Evolutionary conservation across 345 rosid species (phyloP).

Genomic region (Salix purpurea): DNA sequence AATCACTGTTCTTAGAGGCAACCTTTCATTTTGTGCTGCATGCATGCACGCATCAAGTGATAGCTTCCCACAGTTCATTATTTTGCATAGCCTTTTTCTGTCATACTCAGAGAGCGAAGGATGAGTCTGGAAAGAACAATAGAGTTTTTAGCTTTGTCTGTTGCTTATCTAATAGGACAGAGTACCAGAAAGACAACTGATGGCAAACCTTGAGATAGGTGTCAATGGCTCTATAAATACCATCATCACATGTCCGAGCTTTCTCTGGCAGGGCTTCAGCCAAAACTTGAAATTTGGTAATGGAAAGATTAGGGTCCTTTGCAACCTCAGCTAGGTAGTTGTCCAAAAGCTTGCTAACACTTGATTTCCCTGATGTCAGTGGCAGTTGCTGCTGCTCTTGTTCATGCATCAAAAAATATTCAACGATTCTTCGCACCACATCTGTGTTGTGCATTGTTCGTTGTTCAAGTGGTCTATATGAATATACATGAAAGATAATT

Average conservation of each 20-base stretch:
- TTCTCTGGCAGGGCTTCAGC: constrained; percentile 68
- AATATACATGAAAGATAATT: constrained; percentile 13
- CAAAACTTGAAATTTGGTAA: constrained; percentile 75
- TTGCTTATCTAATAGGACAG: not conserved
- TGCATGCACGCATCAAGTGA: constrained; percentile 87
- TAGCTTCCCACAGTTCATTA: constrained; percentile 68
- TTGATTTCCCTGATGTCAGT: constrained; percentile 40
- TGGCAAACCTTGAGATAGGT: constrained; percentile 73
- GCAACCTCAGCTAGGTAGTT: constrained; percentile 72
- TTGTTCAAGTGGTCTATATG: constrained; percentile 47
- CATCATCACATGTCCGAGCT: constrained; percentile 70
- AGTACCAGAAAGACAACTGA: constrained; percentile 9
- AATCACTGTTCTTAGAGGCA: constrained; percentile 72
- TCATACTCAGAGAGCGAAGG: constrained; percentile 67
- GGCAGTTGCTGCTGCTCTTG: constrained; percentile 55
- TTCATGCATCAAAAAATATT: constrained; percentile 72
- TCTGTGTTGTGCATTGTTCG: constrained; percentile 57
- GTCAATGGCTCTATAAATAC: constrained; percentile 89
- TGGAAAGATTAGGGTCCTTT: constrained; percentile 64
- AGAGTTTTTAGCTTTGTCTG: not conserved
- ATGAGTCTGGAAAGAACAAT: constrained; percentile 54
- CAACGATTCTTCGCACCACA: constrained; percentile 64
- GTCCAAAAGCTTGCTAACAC: constrained; percentile 69
- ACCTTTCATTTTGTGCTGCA: constrained; percentile 90
- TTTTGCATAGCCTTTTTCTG: constrained; percentile 63